Conservation (phyloP, 2,329 filamentous ascomycete genomes). For the Helotiales sp. region DNA sequence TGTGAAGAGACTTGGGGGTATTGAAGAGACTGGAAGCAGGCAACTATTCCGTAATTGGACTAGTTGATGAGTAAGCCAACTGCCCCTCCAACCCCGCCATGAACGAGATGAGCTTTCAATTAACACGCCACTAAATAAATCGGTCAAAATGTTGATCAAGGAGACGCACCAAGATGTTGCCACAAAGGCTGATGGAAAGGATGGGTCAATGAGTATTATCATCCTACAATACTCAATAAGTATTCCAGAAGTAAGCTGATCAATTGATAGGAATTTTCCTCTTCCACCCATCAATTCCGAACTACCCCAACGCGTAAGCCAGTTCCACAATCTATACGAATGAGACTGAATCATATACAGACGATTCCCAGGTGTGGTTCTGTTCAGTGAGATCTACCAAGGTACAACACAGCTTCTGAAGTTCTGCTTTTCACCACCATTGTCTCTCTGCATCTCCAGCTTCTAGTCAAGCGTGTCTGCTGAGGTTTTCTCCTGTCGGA, state of each 20-base stretch:
- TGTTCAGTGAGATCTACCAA: conserved; percentile 97
- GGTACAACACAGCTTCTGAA: conserved; percentile 49
- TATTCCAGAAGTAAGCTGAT: conserved; percentile 11
- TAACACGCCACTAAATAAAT: not conserved
- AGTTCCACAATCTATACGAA: not conserved
- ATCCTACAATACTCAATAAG: not conserved
- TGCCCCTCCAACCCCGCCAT: not conserved
- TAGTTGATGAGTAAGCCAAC: not conserved
- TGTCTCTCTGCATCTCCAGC: not conserved
- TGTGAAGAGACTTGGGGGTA: no score
- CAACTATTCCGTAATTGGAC: not conserved
- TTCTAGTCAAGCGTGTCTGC: no score
- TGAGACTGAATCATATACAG: conserved; percentile 38
- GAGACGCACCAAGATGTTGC: conserved; percentile 60
- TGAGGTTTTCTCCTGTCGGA: no score
- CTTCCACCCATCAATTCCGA: conserved; percentile 82
- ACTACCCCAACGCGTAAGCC: conserved; percentile 79
- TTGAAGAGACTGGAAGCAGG: not conserved
- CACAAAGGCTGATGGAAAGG: conserved; percentile 56
- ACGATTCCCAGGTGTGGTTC: conserved; percentile 78
- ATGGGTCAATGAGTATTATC: conserved; percentile 50
- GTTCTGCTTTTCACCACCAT: not conserved
- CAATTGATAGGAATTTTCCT: conserved; percentile 71
- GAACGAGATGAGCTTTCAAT: not conserved
- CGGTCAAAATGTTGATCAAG: conserved; percentile 54